Conservation (phyloP, 164 flowering plant genomes). For the Buxus sempervirens region DNA sequence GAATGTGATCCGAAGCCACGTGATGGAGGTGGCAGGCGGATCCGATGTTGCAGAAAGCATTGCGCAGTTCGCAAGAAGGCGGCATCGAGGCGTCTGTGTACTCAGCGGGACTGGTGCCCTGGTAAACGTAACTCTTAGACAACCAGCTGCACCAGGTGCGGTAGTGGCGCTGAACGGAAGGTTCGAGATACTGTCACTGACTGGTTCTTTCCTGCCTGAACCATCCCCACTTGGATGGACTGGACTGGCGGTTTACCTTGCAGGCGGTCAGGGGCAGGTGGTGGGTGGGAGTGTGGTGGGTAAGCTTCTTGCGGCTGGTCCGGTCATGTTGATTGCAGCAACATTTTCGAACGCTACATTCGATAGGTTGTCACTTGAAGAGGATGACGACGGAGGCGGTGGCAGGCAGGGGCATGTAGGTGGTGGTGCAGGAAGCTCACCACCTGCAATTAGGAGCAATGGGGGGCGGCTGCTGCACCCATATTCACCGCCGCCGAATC, state of each 20-base stretch:
- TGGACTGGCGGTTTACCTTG: conserved; percentile 67
- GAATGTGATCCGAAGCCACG: conserved; percentile 70
- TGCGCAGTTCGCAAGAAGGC: conserved; percentile 58
- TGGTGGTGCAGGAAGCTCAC: conserved; percentile 13
- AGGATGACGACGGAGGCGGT: conserved; percentile 31
- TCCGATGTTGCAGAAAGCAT: conserved; percentile 63
- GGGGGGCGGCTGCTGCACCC: conserved; percentile 29
- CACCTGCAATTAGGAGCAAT: conserved; percentile 16
- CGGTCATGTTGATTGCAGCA: conserved; percentile 73
- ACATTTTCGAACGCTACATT: conserved; percentile 72
- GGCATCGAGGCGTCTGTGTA: conserved; percentile 76
- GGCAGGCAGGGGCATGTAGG: conserved; percentile 10
- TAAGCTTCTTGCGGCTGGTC: conserved; percentile 62
- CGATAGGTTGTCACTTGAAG: conserved; percentile 67
- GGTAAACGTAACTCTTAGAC: conserved; percentile 65
- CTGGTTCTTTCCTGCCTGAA: conserved; percentile 73
- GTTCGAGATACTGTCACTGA: conserved; percentile 69
- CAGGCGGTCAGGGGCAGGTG: conserved; percentile 71
- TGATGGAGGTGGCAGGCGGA: conserved; percentile 67
- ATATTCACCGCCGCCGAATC: conserved; percentile 25
- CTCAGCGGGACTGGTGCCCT: conserved; percentile 69
- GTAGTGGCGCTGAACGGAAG: conserved; percentile 66
- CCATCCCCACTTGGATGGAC: conserved; percentile 75
- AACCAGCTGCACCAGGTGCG: conserved; percentile 66
- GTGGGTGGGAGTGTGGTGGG: conserved; percentile 79